A percentile compares a stretch with the other conserved stretches of the same genome.
phyloP scores from a whole-genome alignment of 257 asterid species.

The Salvia rosmarinus region DNA sequence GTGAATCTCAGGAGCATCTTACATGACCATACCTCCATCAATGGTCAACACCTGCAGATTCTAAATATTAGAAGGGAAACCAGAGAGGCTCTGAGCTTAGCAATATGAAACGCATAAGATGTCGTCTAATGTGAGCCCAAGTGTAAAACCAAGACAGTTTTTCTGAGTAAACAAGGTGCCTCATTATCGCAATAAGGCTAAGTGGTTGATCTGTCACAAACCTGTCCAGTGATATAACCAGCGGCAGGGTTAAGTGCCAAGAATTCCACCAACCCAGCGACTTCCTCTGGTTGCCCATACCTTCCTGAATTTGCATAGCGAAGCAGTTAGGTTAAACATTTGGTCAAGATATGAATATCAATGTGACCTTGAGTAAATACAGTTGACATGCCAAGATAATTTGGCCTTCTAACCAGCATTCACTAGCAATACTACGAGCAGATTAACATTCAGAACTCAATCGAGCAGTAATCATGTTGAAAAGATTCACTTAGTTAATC shows the following conservation, averaged over 20 bases:
- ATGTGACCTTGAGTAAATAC: background rate
- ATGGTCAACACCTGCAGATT: conserved; percentile 70
- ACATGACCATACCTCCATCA: conserved; percentile 99
- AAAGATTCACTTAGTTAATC: background rate
- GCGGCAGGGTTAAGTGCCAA: conserved; percentile 69
- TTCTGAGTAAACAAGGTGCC: conserved; percentile 9
- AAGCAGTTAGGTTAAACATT: background rate
- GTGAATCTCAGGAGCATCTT: conserved; percentile 32
- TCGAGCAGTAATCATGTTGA: background rate
- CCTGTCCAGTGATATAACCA: conserved; percentile 94
- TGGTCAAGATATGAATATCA: background rate
- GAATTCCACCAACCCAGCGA: conserved; percentile 61
- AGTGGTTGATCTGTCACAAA: conserved; percentile 27
- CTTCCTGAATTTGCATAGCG: conserved; percentile 46
- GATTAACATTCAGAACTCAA: background rate
- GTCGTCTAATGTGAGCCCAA: background rate
- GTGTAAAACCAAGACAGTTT: background rate
- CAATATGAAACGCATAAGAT: background rate
- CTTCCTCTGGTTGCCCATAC: conserved; percentile 68
- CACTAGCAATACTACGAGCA: background rate
- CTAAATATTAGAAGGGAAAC: background rate
- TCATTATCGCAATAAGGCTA: background rate
- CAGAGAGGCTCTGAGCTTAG: background rate
- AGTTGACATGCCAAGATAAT: conserved; percentile 8
- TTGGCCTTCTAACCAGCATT: background rate